phyloP scores from a whole-genome alignment of 352 stramenopile genomes.

The Pythium biforme region DNA sequence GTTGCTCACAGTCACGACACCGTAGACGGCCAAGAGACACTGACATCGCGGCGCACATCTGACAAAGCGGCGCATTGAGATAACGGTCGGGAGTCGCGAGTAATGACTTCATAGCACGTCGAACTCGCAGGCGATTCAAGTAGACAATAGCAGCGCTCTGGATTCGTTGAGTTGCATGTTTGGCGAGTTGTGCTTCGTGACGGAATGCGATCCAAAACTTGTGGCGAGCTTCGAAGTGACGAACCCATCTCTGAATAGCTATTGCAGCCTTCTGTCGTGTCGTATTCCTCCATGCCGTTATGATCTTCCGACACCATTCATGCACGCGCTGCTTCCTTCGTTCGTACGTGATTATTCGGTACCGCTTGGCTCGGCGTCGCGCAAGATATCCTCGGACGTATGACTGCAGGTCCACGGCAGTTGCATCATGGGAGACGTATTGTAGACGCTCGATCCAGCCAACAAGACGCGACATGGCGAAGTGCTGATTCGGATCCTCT shows the following conservation, averaged over 20 bases:
- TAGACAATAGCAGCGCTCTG: conserved; percentile 15
- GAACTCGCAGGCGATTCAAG: conserved; percentile 16
- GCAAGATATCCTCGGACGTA: conserved; percentile 23
- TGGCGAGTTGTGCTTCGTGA: conserved; percentile 9
- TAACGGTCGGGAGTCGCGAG: conserved; percentile 25
- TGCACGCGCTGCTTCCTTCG: conserved; percentile 20
- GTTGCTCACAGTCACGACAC: conserved; percentile 34
- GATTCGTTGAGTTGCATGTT: conserved; percentile 9
- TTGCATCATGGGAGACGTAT: conserved; percentile 7
- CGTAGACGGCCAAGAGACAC: conserved; percentile 27
- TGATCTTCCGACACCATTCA: conserved; percentile 30
- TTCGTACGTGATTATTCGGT: conserved; percentile 26
- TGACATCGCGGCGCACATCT: conserved; percentile 28
- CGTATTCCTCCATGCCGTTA: conserved; percentile 17
- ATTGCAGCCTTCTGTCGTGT: conserved; percentile 22
- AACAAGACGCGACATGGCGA: conserved; percentile 18
- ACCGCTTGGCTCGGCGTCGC: conserved; percentile 20
- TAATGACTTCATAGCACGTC: conserved; percentile 13
- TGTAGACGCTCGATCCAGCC: conserved; percentile 21
- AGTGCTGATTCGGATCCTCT: not conserved
- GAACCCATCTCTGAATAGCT: conserved; percentile 32
- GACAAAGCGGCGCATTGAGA: conserved; percentile 37
- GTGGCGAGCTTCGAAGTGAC: conserved; percentile 12
- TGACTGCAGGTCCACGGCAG: conserved; percentile 24
- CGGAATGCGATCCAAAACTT: conserved; percentile 29